Conservation (phyloP, 1,284 basidiomycete genomes). For the Pseudozyma tsukubaensis region DNA sequence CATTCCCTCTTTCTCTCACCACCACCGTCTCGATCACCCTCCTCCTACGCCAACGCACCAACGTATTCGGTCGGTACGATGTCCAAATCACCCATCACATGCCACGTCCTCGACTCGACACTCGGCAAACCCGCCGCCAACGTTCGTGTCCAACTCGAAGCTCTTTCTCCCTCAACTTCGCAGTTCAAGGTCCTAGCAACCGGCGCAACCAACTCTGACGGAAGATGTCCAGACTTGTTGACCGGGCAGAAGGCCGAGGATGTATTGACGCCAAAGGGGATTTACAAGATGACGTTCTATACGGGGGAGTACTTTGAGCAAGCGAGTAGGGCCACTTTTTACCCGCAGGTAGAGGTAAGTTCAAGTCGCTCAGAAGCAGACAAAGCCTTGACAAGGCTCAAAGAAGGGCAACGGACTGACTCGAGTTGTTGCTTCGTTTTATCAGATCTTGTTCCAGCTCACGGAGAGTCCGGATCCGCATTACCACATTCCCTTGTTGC, state of each 20-base stretch:
- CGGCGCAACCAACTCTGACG: conserved; percentile 83
- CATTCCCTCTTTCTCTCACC: conserved; percentile 2
- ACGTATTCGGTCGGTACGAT: conserved; percentile 6
- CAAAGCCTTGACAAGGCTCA: not conserved
- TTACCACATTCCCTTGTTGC: conserved; percentile 88
- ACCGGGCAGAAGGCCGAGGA: conserved; percentile 72
- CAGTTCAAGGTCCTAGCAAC: conserved; percentile 36
- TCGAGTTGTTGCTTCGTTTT: not conserved
- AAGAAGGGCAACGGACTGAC: not conserved
- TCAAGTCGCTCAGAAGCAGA: not conserved
- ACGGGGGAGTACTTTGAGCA: conserved; percentile 83
- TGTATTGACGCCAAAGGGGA: conserved; percentile 69
- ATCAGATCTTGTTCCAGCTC: conserved; percentile 58
- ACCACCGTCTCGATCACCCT: conserved; percentile 1
- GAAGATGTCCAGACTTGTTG: conserved; percentile 80
- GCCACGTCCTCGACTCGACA: conserved; percentile 89
- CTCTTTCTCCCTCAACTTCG: conserved; percentile 27
- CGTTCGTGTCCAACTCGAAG: conserved; percentile 45
- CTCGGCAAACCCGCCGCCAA: conserved; percentile 79
- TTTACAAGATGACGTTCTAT: conserved; percentile 86
- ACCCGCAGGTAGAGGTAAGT: conserved; percentile 85
- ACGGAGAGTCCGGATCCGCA: conserved; percentile 71
- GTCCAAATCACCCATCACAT: conserved; percentile 78
- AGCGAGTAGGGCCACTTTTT: conserved; percentile 78
- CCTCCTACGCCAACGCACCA: not conserved